Conservation (phyloP, 345 rosid species). For the Erysimum cheiranthoides region DNA sequence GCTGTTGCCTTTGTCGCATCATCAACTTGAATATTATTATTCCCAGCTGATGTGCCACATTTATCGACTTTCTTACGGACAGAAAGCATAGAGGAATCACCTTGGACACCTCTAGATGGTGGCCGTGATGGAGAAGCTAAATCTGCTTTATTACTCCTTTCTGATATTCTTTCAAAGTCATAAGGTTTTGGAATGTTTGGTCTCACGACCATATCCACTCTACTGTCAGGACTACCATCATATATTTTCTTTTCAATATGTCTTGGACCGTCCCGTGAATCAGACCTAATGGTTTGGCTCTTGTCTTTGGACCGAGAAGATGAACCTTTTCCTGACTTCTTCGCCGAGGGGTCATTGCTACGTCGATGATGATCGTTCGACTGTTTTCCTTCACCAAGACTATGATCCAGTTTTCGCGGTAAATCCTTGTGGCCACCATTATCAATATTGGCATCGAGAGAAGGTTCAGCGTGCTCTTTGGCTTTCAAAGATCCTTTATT, state of each 20-base stretch:
- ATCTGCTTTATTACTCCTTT: constrained; percentile 42
- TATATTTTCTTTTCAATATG: constrained; percentile 56
- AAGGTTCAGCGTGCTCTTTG: constrained; percentile 51
- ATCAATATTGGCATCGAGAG: constrained; percentile 52
- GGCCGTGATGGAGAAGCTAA: constrained; percentile 46
- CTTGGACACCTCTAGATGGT: constrained; percentile 44
- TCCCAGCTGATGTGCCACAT: constrained; percentile 42
- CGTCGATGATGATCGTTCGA: constrained; percentile 50
- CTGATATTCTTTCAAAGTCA: constrained; percentile 46
- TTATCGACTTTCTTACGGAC: constrained; percentile 37
- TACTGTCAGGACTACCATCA: constrained; percentile 52
- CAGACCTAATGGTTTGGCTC: constrained; percentile 55
- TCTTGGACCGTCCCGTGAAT: constrained; percentile 57
- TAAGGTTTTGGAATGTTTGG: constrained; percentile 51
- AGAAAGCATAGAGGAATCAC: constrained; percentile 41
- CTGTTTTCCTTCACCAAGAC: constrained; percentile 53
- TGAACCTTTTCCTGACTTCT: constrained; percentile 69
- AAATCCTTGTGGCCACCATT: constrained; percentile 53
- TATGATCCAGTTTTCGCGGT: constrained; percentile 51
- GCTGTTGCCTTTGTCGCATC: constrained; percentile 40
- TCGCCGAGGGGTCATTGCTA: constrained; percentile 53
- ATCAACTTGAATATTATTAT: constrained; percentile 35
- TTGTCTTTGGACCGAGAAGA: constrained; percentile 74
- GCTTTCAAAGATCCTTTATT: constrained; percentile 55
- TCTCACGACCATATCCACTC: constrained; percentile 53